phyloP scores from a whole-genome alignment of 2,329 filamentous ascomycete genomes.

The Claviceps monticola region DNA sequence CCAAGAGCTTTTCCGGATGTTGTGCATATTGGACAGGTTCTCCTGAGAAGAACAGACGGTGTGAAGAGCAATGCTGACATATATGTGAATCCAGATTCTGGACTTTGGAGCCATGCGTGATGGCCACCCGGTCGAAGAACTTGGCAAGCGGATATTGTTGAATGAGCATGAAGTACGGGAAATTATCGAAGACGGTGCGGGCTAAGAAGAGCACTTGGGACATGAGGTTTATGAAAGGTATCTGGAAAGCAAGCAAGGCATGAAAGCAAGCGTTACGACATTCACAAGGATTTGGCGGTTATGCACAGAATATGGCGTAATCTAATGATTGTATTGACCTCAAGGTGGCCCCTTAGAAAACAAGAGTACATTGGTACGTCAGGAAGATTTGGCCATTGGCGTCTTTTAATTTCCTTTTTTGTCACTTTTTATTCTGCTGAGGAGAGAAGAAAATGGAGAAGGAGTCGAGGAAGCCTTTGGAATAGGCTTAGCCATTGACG shows the following conservation, averaged over 20 bases:
- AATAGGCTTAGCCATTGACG: too few relatives aligned
- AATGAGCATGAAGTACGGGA: constrained; percentile 41
- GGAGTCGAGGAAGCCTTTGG: too few relatives aligned
- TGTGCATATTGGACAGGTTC: too few relatives aligned
- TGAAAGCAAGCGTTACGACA: constrained; percentile 2
- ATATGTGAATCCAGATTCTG: constrained; percentile 52
- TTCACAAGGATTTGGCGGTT: background rate
- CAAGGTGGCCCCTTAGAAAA: background rate
- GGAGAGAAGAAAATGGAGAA: too few relatives aligned
- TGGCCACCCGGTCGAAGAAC: constrained; percentile 61
- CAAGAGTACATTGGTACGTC: too few relatives aligned
- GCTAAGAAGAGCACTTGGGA: background rate
- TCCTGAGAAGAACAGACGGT: too few relatives aligned
- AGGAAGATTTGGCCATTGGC: too few relatives aligned
- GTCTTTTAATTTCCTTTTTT: too few relatives aligned
- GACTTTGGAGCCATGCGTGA: constrained; percentile 93
- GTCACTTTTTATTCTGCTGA: too few relatives aligned
- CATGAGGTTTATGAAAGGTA: background rate
- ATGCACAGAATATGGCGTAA: background rate
- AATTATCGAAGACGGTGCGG: constrained; percentile 31
- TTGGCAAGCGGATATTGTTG: constrained; percentile 64
- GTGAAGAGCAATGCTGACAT: background rate
- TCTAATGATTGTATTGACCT: constrained; percentile 1
- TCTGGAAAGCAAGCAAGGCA: background rate
- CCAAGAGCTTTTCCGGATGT: constrained; percentile 2